These are phyloP conservation scores for Albugo candida DNA, from an alignment of 352 stramenopile species.

Conservation along the genomic window DNA sequence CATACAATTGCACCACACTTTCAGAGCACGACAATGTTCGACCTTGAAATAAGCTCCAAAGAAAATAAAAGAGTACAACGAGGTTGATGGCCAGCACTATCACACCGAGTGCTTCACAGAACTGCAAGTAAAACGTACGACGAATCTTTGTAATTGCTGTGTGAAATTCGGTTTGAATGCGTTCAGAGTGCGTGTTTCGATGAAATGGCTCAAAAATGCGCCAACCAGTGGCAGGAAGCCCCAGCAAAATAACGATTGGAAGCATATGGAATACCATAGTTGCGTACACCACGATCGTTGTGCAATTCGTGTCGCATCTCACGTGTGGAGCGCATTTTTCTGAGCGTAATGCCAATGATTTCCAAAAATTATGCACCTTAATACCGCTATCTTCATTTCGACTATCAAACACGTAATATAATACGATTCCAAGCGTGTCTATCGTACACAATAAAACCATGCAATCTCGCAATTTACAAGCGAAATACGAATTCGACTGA, in stretches of 20 bases:
- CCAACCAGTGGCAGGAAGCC: constrained; percentile 33
- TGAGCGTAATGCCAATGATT: constrained; percentile 26
- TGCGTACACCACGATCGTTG: constrained; percentile 38
- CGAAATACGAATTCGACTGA: constrained; percentile 66
- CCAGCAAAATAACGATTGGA: constrained; percentile 35
- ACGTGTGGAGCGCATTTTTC: constrained; percentile 12
- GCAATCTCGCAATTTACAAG: constrained; percentile 26
- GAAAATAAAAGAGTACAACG: constrained; percentile 41
- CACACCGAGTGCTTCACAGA: constrained; percentile 44
- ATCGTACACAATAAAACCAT: constrained; percentile 23
- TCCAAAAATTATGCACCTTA: constrained; percentile 18
- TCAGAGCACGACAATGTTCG: constrained; percentile 41
- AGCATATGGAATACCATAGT: constrained; percentile 48
- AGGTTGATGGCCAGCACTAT: constrained; percentile 26
- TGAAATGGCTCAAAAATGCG: constrained; percentile 54
- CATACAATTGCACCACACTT: constrained; percentile 17
- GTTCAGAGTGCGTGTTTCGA: constrained; percentile 10
- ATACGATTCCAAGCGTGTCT: constrained; percentile 19
- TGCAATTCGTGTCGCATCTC: constrained; percentile 24
- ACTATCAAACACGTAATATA: constrained; percentile 19
- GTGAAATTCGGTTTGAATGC: constrained; percentile 1
- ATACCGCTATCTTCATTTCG: constrained; percentile 21
- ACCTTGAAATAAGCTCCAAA: constrained; percentile 34
- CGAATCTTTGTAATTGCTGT: constrained; percentile 23
- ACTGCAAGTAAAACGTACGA: constrained; percentile 49